Percentiles rank a stretch among this genome's conserved stretches.
phyloP scores from a whole-genome alignment of 169 alveolate species.

The Plasmodium sp. region DNA sequence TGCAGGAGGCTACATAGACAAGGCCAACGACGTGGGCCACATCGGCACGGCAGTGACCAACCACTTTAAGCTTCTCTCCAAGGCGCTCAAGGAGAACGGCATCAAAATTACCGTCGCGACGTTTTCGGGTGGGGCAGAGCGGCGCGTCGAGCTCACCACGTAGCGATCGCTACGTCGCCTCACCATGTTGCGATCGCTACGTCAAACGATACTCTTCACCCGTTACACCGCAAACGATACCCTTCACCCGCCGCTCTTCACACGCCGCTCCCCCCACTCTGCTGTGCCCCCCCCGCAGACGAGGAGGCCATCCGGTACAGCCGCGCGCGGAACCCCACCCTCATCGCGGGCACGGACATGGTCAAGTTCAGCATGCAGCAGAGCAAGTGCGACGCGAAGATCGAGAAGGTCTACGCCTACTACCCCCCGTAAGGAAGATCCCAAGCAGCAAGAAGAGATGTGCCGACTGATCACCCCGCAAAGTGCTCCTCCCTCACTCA shows the following conservation, averaged over 20 bases:
- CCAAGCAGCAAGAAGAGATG: neutral
- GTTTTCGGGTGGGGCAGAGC: conserved; percentile 20
- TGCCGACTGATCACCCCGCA: too few relatives aligned
- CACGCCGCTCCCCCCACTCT: neutral
- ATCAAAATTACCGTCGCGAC: conserved; percentile 66
- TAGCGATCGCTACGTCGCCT: too few relatives aligned
- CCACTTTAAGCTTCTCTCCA: conserved; percentile 37
- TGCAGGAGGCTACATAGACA: conserved; percentile 50
- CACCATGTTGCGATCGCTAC: too few relatives aligned
- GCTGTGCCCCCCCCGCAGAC: neutral
- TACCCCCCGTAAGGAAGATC: conserved; percentile 43
- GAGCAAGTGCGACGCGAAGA: conserved; percentile 50
- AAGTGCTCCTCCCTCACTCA: too few relatives aligned
- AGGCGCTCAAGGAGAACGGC: neutral
- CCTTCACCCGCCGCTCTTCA: neutral
- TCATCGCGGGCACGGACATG: conserved; percentile 40
- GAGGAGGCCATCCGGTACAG: conserved; percentile 35
- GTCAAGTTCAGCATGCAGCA: conserved; percentile 16
- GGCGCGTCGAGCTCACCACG: too few relatives aligned
- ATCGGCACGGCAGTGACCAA: conserved; percentile 36
- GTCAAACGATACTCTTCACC: neutral
- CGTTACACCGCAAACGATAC: neutral
- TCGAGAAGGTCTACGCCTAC: conserved; percentile 53
- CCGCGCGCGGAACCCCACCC: neutral
- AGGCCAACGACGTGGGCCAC: conserved; percentile 15